These are phyloP conservation scores for Nephelium lappaceum DNA, from an alignment of 345 rosid species.

Conservation along the genomic window DNA sequence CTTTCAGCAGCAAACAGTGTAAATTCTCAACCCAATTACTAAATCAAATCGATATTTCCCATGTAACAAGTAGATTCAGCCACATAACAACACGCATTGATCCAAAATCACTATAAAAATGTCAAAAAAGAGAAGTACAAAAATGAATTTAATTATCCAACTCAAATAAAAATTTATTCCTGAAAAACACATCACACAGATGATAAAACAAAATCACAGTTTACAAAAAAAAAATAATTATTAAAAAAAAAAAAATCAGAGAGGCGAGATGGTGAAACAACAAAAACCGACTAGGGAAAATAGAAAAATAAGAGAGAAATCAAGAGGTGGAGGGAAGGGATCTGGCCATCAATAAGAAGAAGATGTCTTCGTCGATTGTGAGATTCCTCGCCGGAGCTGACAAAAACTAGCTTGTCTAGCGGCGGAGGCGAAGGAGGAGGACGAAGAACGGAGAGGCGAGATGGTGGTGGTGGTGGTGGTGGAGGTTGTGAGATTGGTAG, in stretches of 20 bases:
- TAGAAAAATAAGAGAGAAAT: too few relatives aligned
- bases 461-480: too few relatives aligned
- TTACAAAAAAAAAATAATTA: not conserved
- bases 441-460: too few relatives aligned
- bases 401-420: too few relatives aligned
- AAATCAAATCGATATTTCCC: not conserved
- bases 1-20: constrained; percentile 14
- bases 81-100: constrained; percentile 13
- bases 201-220: not conserved
- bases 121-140: not conserved
- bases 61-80: not conserved
- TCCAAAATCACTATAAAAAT: not conserved
- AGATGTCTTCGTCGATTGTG: too few relatives aligned
- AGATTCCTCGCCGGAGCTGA: too few relatives aligned
- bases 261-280: constrained; percentile 12
- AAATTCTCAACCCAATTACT: not conserved
- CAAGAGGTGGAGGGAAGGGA: too few relatives aligned
- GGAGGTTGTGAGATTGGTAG: too few relatives aligned
- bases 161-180: constrained; percentile 9
- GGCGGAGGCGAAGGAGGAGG: too few relatives aligned
- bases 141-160: not conserved
- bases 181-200: not conserved
- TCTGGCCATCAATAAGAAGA: too few relatives aligned
- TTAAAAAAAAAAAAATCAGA: not conserved
- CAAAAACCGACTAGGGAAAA: constrained; percentile 14